Evolutionary conservation across 495 filamentous ascomycete genomes (phyloP).

Genomic region (Endocarpon pusillum): DNA sequence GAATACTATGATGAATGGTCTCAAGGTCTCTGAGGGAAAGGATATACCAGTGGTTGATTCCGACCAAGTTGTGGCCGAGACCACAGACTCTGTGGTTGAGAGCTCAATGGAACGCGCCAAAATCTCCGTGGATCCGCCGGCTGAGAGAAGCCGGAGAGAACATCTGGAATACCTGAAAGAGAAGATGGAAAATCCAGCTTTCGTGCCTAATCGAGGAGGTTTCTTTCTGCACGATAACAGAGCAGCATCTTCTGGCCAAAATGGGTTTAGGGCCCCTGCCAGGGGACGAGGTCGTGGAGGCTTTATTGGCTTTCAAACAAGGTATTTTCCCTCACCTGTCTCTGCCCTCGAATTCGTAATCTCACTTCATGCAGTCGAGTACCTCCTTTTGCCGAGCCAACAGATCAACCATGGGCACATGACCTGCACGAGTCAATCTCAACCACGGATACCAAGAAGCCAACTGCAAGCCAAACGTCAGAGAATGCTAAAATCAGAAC

Average conservation of each 20-base stretch:
- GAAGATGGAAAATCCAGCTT: constrained; percentile 77
- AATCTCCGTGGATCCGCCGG: constrained; percentile 28
- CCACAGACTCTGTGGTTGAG: constrained; percentile 43
- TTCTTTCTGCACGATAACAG: constrained; percentile 98
- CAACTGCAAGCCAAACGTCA: too few species aligned
- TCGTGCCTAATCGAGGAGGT: constrained; percentile 83
- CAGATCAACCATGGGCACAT: constrained; percentile 71
- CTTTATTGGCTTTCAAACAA: constrained; percentile 37
- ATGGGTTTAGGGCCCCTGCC: constrained; percentile 57
- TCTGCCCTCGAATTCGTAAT: background rate
- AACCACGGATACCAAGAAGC: constrained; percentile 16
- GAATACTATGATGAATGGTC: constrained; percentile 73
- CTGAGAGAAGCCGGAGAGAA: constrained; percentile 60
- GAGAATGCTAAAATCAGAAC: too few species aligned
- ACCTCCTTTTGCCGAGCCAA: constrained; percentile 32
- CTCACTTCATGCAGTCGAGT: constrained; percentile 23
- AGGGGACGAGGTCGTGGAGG: constrained; percentile 37
- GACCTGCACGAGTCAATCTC: constrained; percentile 83
- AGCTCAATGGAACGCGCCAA: constrained; percentile 33
- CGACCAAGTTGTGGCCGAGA: too few species aligned
- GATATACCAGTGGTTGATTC: too few species aligned
- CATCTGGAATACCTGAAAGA: constrained; percentile 81
- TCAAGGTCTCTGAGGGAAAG: constrained; percentile 45
- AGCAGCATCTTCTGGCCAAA: constrained; percentile 52
- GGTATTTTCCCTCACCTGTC: constrained; percentile 27